These are phyloP conservation scores for Xylaria acuta DNA, from an alignment of 495 filamentous ascomycete species.

Conservation along the genomic window DNA sequence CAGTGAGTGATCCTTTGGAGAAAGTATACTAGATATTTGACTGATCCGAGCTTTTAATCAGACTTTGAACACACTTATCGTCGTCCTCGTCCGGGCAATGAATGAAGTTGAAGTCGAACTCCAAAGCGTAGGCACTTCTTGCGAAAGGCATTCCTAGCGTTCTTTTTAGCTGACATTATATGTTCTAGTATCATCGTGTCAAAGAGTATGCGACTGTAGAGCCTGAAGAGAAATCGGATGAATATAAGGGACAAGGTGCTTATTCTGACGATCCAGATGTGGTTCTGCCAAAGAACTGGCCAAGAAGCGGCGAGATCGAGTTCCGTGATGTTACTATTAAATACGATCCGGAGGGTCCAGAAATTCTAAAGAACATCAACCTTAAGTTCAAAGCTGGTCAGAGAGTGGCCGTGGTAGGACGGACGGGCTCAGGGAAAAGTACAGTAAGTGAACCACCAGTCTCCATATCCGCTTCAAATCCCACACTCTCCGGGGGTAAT, in stretches of 20 bases:
- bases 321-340: slow-evolving; percentile 57
- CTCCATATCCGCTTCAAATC: not conserved
- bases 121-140: slow-evolving; percentile 46
- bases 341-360: slow-evolving; percentile 53
- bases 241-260: slow-evolving; percentile 31
- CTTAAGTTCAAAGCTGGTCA: slow-evolving; percentile 60
- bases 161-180: not conserved
- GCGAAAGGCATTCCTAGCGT: not conserved
- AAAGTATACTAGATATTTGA: not conserved
- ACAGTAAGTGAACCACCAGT: slow-evolving; percentile 42
- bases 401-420: slow-evolving; percentile 61
- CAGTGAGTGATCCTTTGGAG: slow-evolving; percentile 32
- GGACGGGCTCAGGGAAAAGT: slow-evolving; percentile 67
- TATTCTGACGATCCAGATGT: slow-evolving; percentile 37
- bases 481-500: not conserved
- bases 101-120: slow-evolving; percentile 59
- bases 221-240: slow-evolving; percentile 50
- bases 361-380: slow-evolving; percentile 59
- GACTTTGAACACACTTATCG: slow-evolving; percentile 53
- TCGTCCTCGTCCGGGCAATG: slow-evolving; percentile 52
- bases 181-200: slow-evolving; percentile 50
- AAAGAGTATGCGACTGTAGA: slow-evolving; percentile 54
- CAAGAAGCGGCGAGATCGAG: slow-evolving; percentile 53
- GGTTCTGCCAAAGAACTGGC: slow-evolving; percentile 52
- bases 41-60: slow-evolving; percentile 26